Evolutionary conservation across 2,329 filamentous ascomycete genomes (phyloP).

Genomic region (Pezicula radicicola): DNA sequence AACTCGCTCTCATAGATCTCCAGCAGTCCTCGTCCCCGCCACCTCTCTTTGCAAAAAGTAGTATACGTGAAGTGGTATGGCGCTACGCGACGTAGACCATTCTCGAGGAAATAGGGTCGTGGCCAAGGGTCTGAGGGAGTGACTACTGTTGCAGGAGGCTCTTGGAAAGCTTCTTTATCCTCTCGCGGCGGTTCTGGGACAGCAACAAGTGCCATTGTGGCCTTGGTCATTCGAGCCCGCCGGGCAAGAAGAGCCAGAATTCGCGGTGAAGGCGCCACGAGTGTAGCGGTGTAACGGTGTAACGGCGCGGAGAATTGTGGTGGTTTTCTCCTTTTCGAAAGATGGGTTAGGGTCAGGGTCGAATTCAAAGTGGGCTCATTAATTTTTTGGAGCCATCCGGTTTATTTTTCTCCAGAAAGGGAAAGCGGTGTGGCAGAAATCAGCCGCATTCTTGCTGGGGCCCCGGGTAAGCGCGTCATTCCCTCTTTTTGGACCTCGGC

Average conservation of each 20-base stretch:
- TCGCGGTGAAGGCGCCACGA: constrained; percentile 47
- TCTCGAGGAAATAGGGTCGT: constrained; percentile 77
- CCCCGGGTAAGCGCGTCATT: too few species aligned
- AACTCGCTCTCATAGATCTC: constrained; percentile 93
- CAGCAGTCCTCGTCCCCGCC: constrained; percentile 76
- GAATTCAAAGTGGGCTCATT: too few species aligned
- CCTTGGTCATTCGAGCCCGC: constrained; percentile 36
- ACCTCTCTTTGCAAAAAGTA: constrained; percentile 90
- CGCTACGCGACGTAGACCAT: constrained; percentile 75
- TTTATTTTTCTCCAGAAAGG: too few species aligned
- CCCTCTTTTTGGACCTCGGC: too few species aligned
- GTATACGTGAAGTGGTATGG: constrained; percentile 96
- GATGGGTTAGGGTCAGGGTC: too few species aligned
- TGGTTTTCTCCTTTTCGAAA: too few species aligned
- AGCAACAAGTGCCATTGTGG: constrained; percentile 41
- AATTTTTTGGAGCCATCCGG: too few species aligned
- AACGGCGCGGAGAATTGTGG: too few species aligned
- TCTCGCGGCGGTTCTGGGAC: constrained; percentile 18
- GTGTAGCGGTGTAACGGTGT: background rate
- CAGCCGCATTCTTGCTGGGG: too few species aligned
- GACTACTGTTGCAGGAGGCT: constrained; percentile 45
- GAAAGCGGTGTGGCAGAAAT: too few species aligned
- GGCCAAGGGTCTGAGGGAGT: constrained; percentile 56
- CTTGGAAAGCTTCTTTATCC: constrained; percentile 33
- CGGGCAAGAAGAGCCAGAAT: constrained; percentile 48